Conservation (phyloP, 306 rosid genomes). For the Elaeagnus macrophylla region DNA sequence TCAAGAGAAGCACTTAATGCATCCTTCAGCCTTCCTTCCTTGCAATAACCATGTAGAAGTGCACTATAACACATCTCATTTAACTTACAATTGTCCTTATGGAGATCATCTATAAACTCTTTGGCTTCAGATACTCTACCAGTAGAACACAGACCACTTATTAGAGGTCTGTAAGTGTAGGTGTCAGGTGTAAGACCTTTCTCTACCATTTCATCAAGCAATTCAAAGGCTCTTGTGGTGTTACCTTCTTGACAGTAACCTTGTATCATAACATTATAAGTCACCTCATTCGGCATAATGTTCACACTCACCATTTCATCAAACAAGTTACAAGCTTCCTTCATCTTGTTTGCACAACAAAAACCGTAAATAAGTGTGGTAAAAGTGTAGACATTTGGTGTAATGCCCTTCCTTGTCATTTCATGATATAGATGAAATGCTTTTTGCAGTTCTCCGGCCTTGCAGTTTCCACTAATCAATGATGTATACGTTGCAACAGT, state of each 20-base stretch:
- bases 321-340: slow-evolving; percentile 56
- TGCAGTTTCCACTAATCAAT: slow-evolving; percentile 63
- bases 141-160: slow-evolving; percentile 66
- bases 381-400: slow-evolving; percentile 57
- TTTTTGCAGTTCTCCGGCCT: slow-evolving; percentile 38
- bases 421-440: slow-evolving; percentile 61
- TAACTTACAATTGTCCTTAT: slow-evolving; percentile 42
- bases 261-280: slow-evolving; percentile 84
- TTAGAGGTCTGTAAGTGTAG: slow-evolving; percentile 69
- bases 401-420: slow-evolving; percentile 59
- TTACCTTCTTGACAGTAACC: slow-evolving; percentile 59
- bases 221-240: slow-evolving; percentile 59
- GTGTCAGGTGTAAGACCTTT: slow-evolving; percentile 76
- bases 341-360: slow-evolving; percentile 46
- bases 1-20: slow-evolving; percentile 59
- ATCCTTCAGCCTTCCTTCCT: slow-evolving; percentile 67
- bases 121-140: slow-evolving; percentile 74
- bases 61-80: slow-evolving; percentile 81
- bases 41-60: slow-evolving; percentile 75
- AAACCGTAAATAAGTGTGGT: slow-evolving; percentile 80
- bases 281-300: slow-evolving; percentile 74
- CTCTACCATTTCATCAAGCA: slow-evolving; percentile 62
- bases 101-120: slow-evolving; percentile 61
- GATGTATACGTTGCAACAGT: slow-evolving; percentile 62
- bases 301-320: slow-evolving; percentile 52